phyloP scores from a whole-genome alignment of 768 basidiomycete genomes.

The Lactifluus subvellereus region DNA sequence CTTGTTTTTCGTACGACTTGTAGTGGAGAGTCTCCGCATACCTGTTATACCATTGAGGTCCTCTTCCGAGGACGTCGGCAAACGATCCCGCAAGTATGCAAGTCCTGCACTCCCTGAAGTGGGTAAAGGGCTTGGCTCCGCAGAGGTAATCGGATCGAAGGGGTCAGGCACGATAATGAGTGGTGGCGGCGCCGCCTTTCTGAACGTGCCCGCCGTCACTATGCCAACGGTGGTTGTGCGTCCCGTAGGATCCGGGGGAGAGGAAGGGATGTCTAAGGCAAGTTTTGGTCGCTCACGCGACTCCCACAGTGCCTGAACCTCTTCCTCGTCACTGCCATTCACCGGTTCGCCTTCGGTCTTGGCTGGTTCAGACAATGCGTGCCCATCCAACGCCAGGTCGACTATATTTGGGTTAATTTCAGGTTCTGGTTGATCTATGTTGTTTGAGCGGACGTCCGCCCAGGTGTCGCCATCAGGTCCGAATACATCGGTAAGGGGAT shows the following conservation, averaged over 20 bases:
- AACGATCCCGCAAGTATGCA: conserved; percentile 41
- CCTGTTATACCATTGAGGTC: conserved; percentile 20
- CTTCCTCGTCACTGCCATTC: conserved; percentile 40
- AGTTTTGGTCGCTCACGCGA: conserved; percentile 29
- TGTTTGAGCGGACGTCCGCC: conserved; percentile 45
- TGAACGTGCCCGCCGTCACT: conserved; percentile 15
- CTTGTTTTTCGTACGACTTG: conserved; percentile 17
- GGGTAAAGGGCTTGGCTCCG: conserved; percentile 34
- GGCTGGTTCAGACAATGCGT: conserved; percentile 29
- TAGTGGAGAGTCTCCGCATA: conserved; percentile 2
- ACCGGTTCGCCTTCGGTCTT: conserved; percentile 33
- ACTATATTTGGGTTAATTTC: conserved; percentile 43
- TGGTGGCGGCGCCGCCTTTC: conserved; percentile 53
- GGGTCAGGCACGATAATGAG: conserved; percentile 34
- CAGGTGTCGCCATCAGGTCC: conserved; percentile 62
- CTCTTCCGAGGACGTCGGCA: conserved; percentile 21
- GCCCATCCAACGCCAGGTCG: conserved; percentile 47
- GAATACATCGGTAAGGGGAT: conserved; percentile 58
- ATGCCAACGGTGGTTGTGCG: conserved; percentile 31
- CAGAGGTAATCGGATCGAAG: conserved; percentile 33
- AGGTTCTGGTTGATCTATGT: conserved; percentile 21
- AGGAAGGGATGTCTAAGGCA: conserved; percentile 39
- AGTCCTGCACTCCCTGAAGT: conserved; percentile 37
- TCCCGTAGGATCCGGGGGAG: conserved; percentile 29
- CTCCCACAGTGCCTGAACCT: conserved; percentile 28